These are phyloP conservation scores for Penicillium nordicum DNA, from an alignment of 2,329 filamentous ascomycete species.

Conservation along the genomic window DNA sequence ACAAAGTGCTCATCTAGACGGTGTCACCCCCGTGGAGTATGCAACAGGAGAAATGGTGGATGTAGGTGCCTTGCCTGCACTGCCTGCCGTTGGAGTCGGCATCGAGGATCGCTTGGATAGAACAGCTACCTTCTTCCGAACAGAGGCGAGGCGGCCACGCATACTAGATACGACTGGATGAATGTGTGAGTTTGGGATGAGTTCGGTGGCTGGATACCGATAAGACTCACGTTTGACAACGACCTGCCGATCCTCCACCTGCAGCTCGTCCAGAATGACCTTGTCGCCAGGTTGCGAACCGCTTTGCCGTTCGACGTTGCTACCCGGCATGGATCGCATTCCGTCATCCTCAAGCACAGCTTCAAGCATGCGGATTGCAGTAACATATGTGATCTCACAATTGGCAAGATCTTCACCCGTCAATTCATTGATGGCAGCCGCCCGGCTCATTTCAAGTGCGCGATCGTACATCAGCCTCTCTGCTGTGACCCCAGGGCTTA, in stretches of 20 bases:
- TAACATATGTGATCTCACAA: constrained; percentile 90
- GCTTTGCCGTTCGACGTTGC: constrained; percentile 20
- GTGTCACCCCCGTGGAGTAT: constrained; percentile 34
- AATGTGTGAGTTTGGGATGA: background rate
- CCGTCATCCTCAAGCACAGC: constrained; percentile 86
- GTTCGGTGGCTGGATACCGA: background rate
- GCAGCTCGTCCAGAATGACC: constrained; percentile 42
- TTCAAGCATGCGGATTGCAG: constrained; percentile 90
- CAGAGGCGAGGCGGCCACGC: constrained; percentile 45
- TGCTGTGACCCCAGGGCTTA: constrained; percentile 86
- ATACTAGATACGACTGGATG: constrained; percentile 48
- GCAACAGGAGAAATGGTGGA: constrained; percentile 32
- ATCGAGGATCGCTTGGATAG: constrained; percentile 43
- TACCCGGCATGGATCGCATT: constrained; percentile 27
- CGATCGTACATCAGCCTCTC: constrained; percentile 98
- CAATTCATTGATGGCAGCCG: constrained; percentile 92
- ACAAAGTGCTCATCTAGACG: constrained; percentile 29
- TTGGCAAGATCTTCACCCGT: constrained; percentile 82
- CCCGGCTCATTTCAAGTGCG: constrained; percentile 91
- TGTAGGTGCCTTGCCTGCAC: constrained; percentile 22
- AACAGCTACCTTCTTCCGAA: constrained; percentile 50
- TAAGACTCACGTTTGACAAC: constrained; percentile 49
- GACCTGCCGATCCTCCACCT: constrained; percentile 47
- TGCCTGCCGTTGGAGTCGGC: constrained; percentile 35
- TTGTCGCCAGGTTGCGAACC: constrained; percentile 35